Conservation (phyloP, 2,329 filamentous ascomycete species). For the Diaporthe capsici region DNA sequence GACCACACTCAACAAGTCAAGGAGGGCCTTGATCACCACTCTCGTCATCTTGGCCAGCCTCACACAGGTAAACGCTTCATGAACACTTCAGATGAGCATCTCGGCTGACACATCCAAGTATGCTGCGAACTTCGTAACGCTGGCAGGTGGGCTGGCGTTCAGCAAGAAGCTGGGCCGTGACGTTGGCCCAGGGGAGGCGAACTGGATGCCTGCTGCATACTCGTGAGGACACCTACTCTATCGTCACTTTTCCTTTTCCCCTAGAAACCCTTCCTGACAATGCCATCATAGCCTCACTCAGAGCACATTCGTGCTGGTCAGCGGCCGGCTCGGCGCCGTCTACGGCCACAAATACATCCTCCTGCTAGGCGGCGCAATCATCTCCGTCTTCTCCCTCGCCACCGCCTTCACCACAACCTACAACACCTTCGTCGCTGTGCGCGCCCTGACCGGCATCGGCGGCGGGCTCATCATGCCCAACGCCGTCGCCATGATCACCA, state of each 20-base stretch:
- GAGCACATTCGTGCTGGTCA: conserved; percentile 66
- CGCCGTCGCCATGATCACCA: conserved; percentile 63
- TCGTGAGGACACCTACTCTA: conserved; percentile 46
- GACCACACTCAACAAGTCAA: conserved; percentile 28
- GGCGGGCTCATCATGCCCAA: conserved; percentile 67
- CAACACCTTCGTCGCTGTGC: conserved; percentile 57
- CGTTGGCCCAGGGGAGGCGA: conserved; percentile 51
- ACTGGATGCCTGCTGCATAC: conserved; percentile 57
- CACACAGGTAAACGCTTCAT: not conserved
- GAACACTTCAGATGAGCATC: fast-evolving
- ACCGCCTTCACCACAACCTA: conserved; percentile 60
- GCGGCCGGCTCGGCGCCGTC: conserved; percentile 65
- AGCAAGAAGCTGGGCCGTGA: conserved; percentile 48
- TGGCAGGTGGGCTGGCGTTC: conserved; percentile 49
- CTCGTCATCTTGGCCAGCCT: conserved; percentile 37
- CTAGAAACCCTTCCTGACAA: not conserved
- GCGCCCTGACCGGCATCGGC: conserved; percentile 64
- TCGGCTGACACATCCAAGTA: conserved; percentile 42
- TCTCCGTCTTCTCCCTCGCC: conserved; percentile 58
- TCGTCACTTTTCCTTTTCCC: not conserved
- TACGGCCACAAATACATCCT: conserved; percentile 66
- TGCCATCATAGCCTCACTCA: conserved; percentile 58
- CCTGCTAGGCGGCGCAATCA: conserved; percentile 58
- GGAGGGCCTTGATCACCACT: conserved; percentile 27
- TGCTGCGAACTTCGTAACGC: conserved; percentile 50